Percentiles rank a stretch among this genome's conserved stretches.
phyloP scores from a whole-genome alignment of 2,329 filamentous ascomycete species.

The Arthrobotrys conoides region DNA sequence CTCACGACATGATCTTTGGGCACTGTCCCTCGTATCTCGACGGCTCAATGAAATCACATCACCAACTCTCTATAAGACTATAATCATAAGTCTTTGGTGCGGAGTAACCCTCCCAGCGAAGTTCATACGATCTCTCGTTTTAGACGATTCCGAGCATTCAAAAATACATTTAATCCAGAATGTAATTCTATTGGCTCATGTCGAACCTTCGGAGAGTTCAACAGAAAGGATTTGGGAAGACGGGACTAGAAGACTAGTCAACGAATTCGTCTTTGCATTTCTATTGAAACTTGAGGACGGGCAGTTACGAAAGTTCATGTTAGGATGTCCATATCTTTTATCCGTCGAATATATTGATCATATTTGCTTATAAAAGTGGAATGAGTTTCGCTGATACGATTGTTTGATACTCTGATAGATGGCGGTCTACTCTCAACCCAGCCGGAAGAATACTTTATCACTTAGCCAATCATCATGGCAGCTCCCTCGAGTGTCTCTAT shows the following conservation, averaged over 20 bases:
- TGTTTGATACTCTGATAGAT: not conserved
- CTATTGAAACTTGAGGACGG: not conserved
- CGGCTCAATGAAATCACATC: not conserved
- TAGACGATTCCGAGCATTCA: not conserved
- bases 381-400: not conserved
- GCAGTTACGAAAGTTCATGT: not conserved
- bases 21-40: not conserved
- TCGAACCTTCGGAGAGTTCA: not conserved
- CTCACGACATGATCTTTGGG: slow-evolving; percentile 4
- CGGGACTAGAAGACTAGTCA: not conserved
- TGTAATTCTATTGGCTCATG: not conserved
- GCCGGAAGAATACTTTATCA: not conserved
- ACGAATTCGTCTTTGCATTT: not conserved
- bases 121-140: not conserved
- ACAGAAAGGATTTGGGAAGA: not conserved
- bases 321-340: not conserved
- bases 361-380: not conserved
- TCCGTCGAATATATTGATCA: not conserved
- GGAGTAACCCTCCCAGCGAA: not conserved
- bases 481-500: not conserved
- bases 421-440: not conserved
- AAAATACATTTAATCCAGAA: not conserved
- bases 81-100: not conserved
- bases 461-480: slow-evolving; percentile 3
- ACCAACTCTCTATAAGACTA: not conserved